phyloP scores from a whole-genome alignment of 1,139 yeast genomes.

The Sugiyamaella neomexicana region DNA sequence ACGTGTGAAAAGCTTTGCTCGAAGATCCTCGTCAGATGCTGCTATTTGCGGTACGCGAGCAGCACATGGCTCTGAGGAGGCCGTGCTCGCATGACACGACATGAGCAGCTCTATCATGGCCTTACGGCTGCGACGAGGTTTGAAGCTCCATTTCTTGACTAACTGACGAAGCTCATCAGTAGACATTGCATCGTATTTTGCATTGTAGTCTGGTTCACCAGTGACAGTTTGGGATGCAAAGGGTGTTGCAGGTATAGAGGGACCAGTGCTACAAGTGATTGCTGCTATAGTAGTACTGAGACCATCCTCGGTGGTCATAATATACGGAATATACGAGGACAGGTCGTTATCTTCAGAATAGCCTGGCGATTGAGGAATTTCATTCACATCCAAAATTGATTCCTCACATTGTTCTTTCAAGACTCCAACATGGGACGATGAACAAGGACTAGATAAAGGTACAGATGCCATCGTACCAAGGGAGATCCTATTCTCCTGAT shows the following conservation, averaged over 20 bases:
- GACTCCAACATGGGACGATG: background rate
- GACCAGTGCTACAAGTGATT: background rate
- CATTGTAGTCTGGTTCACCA: background rate
- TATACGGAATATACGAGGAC: slow-evolving; percentile 1
- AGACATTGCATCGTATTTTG: slow-evolving; percentile 10
- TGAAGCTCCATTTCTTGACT: slow-evolving; percentile 21
- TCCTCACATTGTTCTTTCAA: background rate
- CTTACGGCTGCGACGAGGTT: slow-evolving; percentile 21
- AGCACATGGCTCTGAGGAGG: background rate
- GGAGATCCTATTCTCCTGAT: background rate
- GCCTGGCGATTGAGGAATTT: slow-evolving; percentile 13
- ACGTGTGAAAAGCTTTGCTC: slow-evolving; percentile 17
- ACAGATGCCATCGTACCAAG: background rate
- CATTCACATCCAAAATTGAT: background rate
- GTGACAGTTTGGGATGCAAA: background rate
- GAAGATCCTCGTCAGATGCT: slow-evolving; percentile 8
- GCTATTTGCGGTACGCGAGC: background rate
- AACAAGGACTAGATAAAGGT: background rate
- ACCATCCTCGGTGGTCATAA: background rate
- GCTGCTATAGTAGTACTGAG: background rate
- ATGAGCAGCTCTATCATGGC: slow-evolving; percentile 21
- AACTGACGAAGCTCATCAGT: slow-evolving; percentile 17
- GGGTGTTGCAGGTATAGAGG: background rate
- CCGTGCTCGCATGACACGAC: slow-evolving; percentile 5
- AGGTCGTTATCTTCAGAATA: slow-evolving; percentile 9